A percentile compares a stretch with the other conserved stretches of the same genome.
Conservation (phyloP, 352 stramenopile genomes). For the Globisporangium ultimum region DNA sequence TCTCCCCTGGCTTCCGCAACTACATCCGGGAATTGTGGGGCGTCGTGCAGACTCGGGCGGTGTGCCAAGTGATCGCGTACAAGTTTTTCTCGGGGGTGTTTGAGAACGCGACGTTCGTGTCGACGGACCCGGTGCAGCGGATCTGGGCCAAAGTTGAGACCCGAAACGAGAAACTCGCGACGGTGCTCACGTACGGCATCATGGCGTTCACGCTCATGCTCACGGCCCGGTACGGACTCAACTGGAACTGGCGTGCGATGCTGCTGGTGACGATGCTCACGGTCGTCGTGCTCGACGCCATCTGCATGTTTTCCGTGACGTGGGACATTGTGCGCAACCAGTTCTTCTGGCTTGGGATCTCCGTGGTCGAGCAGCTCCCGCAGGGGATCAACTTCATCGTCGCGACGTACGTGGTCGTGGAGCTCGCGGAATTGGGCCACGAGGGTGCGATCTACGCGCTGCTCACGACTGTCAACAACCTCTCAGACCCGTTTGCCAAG, state of each 20-base stretch:
- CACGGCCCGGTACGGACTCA: conserved; percentile 40
- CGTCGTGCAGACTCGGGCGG: conserved; percentile 36
- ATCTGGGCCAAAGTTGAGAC: conserved; percentile 34
- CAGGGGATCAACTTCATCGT: conserved; percentile 48
- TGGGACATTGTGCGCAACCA: conserved; percentile 57
- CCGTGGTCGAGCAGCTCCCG: conserved; percentile 44
- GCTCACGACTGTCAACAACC: conserved; percentile 45
- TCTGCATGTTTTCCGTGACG: conserved; percentile 33
- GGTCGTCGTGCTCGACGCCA: conserved; percentile 34
- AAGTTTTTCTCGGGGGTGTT: conserved; percentile 51
- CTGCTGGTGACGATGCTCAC: conserved; percentile 30
- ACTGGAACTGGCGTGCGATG: conserved; percentile 47
- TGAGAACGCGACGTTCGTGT: conserved; percentile 30
- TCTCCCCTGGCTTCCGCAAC: conserved; percentile 11
- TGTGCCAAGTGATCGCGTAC: conserved; percentile 51
- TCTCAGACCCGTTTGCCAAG: conserved; percentile 39
- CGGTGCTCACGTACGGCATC: conserved; percentile 25
- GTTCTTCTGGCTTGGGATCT: conserved; percentile 60
- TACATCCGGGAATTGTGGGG: conserved; percentile 30
- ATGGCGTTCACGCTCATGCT: conserved; percentile 29
- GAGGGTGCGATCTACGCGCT: conserved; percentile 57
- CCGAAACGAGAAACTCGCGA: conserved; percentile 25
- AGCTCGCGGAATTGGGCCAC: conserved; percentile 50
- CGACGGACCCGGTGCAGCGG: conserved; percentile 27
- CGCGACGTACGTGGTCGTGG: conserved; percentile 52